phyloP scores from a whole-genome alignment of 1,139 yeast genomes.

The Hemisphaericaspora lyxosophila region DNA sequence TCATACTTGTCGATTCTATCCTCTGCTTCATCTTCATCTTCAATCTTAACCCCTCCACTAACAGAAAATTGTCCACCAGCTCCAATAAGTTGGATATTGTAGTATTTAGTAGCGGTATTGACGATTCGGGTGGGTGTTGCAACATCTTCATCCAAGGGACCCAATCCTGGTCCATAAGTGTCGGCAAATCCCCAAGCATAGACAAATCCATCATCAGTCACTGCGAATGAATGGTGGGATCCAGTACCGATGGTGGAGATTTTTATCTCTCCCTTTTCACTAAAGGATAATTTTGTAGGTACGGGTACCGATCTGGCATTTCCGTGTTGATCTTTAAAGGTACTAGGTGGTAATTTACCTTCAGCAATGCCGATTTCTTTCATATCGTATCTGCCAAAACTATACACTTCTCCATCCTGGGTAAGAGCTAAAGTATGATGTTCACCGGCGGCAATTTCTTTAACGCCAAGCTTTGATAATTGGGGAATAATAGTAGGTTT shows the following conservation, averaged over 20 bases:
- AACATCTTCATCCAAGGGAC: slow-evolving; percentile 87
- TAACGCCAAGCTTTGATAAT: slow-evolving; percentile 55
- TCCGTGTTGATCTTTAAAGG: slow-evolving; percentile 77
- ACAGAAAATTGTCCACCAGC: slow-evolving; percentile 97
- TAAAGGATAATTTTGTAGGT: slow-evolving; percentile 61
- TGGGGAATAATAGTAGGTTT: slow-evolving; percentile 70
- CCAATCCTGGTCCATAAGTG: slow-evolving; percentile 93
- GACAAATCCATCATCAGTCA: slow-evolving; percentile 78
- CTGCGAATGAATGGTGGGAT: slow-evolving; percentile 88
- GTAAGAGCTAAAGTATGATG: slow-evolving; percentile 86
- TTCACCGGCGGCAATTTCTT: slow-evolving; percentile 84
- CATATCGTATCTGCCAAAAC: slow-evolving; percentile 94
- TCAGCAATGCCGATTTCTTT: slow-evolving; percentile 81
- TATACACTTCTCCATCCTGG: slow-evolving; percentile 65
- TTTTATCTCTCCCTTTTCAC: slow-evolving; percentile 30
- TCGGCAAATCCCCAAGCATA: slow-evolving; percentile 99
- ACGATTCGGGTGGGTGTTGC: slow-evolving; percentile 82
- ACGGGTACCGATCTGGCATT: slow-evolving; percentile 83
- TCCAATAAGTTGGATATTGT: slow-evolving; percentile 67
- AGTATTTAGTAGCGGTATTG: slow-evolving; percentile 87
- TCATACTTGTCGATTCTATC: slow-evolving; percentile 56
- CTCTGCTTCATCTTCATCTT: slow-evolving; percentile 60
- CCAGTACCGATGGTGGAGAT: slow-evolving; percentile 76
- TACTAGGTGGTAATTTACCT: slow-evolving; percentile 59
- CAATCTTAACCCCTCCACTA: slow-evolving; percentile 72